These are phyloP conservation scores for Trichoderma semiorbis DNA, from an alignment of 2,329 filamentous ascomycete species.

Conservation along the genomic window DNA sequence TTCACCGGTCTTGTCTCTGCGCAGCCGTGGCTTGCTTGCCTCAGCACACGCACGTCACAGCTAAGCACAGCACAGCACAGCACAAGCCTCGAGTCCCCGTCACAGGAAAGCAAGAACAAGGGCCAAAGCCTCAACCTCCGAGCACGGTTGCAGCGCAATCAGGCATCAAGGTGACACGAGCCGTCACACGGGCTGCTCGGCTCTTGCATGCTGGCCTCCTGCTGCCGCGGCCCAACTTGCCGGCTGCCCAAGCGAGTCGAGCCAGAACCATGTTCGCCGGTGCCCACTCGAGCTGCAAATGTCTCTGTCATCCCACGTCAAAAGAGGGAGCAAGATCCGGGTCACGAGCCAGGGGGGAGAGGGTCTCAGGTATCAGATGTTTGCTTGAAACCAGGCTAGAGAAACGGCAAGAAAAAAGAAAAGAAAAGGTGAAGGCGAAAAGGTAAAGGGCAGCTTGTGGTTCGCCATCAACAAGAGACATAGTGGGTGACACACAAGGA, in stretches of 20 bases:
- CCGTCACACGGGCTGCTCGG: slow-evolving; percentile 12
- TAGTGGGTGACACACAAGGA: slow-evolving; percentile 9
- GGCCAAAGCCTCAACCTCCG: background rate
- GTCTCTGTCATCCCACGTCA: slow-evolving; percentile 9
- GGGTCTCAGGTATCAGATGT: background rate
- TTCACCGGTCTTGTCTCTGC: slow-evolving; percentile 8
- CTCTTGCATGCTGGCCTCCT: slow-evolving; percentile 10
- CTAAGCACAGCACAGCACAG: background rate
- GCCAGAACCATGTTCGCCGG: slow-evolving; percentile 13
- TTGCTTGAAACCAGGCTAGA: background rate
- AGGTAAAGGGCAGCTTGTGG: background rate
- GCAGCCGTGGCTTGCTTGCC: slow-evolving; percentile 11
- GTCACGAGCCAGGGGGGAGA: slow-evolving; percentile 1
- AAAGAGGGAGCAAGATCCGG: background rate
- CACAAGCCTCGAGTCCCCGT: background rate
- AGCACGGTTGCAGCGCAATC: background rate
- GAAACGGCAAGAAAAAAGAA: background rate
- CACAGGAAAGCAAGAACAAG: background rate
- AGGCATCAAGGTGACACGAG: slow-evolving; percentile 17
- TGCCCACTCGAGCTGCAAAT: slow-evolving; percentile 14
- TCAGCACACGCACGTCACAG: background rate
- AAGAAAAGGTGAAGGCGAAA: background rate
- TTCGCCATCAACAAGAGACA: background rate
- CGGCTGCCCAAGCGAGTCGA: slow-evolving; percentile 15
- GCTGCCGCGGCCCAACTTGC: slow-evolving; percentile 10